phyloP scores from a whole-genome alignment of 202 grass and related monocot species.

The Sporobolus alterniflorus region DNA sequence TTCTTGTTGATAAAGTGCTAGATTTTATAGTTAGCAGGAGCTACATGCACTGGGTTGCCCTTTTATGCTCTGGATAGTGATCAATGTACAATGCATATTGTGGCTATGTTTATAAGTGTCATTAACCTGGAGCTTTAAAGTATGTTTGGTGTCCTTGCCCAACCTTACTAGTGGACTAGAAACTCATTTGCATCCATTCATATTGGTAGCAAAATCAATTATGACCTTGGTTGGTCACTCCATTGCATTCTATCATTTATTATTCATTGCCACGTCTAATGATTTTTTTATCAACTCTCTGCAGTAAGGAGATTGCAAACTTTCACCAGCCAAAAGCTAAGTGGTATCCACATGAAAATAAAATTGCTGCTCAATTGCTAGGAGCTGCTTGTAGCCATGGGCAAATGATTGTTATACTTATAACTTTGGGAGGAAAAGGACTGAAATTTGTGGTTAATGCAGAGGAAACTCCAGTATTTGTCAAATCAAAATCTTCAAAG shows the following conservation, averaged over 20 bases:
- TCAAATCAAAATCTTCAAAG: constrained; percentile 92
- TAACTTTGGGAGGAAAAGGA: constrained; percentile 87
- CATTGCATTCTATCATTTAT: constrained; percentile 13
- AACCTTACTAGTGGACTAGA: background rate
- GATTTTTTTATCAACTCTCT: background rate
- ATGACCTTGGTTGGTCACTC: background rate
- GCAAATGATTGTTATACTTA: constrained; percentile 77
- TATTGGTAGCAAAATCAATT: background rate
- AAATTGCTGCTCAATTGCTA: constrained; percentile 69
- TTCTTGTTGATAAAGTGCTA: too few relatives aligned
- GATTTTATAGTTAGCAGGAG: background rate
- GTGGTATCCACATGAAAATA: constrained; percentile 94
- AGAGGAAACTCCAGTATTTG: constrained; percentile 73
- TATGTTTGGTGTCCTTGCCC: background rate
- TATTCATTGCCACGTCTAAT: constrained; percentile 18
- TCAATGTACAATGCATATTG: background rate
- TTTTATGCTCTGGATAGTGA: background rate
- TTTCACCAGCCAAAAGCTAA: constrained; percentile 95
- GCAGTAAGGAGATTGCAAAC: constrained; percentile 93
- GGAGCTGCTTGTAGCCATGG: constrained; percentile 64
- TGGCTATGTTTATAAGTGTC: constrained; percentile 15
- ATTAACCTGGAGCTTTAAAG: background rate
- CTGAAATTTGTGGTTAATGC: constrained; percentile 79
- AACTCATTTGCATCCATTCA: background rate
- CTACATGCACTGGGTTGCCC: too few relatives aligned